Evolutionary conservation across 2,329 filamentous ascomycete species (phyloP).

Genomic region (Aspergillus ruber): DNA sequence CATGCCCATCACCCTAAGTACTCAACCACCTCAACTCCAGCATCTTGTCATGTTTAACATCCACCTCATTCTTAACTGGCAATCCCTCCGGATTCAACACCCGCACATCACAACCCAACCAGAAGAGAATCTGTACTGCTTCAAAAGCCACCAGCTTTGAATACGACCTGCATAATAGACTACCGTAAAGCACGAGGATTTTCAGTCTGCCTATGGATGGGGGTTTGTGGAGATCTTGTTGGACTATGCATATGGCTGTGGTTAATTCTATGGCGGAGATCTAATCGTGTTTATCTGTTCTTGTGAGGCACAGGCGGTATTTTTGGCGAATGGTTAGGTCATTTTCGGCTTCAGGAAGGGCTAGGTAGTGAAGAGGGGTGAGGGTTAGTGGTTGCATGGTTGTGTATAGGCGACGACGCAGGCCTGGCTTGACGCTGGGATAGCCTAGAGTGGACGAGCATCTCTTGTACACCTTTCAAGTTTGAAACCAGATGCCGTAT

Average conservation of each 20-base stretch:
- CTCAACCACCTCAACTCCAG: constrained; percentile 57
- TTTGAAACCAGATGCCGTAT: background rate
- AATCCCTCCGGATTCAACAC: constrained; percentile 54
- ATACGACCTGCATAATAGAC: constrained; percentile 52
- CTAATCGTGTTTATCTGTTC: too few relatives aligned
- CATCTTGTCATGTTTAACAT: constrained; percentile 54
- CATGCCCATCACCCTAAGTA: constrained; percentile 59
- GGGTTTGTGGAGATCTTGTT: constrained; percentile 36
- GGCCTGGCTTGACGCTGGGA: constrained; percentile 1
- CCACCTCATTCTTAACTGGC: constrained; percentile 57
- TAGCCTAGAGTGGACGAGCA: constrained; percentile 2
- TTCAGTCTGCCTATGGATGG: constrained; percentile 40
- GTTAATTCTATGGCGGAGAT: constrained; percentile 50
- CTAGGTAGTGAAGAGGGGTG: constrained; percentile 29
- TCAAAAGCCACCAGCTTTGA: constrained; percentile 56
- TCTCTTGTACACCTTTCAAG: background rate
- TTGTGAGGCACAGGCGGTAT: constrained; percentile 55
- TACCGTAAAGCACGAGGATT: constrained; percentile 57
- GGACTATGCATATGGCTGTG: constrained; percentile 47
- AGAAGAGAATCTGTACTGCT: constrained; percentile 53
- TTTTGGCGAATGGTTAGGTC: constrained; percentile 38
- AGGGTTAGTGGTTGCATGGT: constrained; percentile 7
- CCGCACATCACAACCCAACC: constrained; percentile 61
- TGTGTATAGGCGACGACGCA: constrained; percentile 5
- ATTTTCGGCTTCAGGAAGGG: constrained; percentile 43